These are phyloP conservation scores for Drechslerella dactyloides DNA, from an alignment of 2,329 filamentous ascomycete species.

Conservation along the genomic window DNA sequence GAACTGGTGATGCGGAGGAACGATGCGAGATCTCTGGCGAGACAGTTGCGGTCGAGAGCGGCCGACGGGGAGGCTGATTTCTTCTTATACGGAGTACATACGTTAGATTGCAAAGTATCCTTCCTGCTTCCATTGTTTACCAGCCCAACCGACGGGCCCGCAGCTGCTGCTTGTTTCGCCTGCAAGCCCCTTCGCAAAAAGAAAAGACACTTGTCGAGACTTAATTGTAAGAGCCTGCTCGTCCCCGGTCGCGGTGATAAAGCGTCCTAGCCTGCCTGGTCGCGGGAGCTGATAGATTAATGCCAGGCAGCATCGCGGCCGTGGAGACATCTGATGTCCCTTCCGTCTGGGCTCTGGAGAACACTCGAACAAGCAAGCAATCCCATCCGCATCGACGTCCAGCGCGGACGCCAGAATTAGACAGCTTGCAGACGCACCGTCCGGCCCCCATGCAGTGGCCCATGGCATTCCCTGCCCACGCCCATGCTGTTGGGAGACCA, in stretches of 20 bases:
- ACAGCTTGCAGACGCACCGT: not conserved
- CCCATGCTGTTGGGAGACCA: not conserved
- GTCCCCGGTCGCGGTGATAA: conserved; percentile 24
- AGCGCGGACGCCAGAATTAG: conserved; percentile 27
- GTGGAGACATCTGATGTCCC: too few relatives aligned
- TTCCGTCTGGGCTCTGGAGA: too few relatives aligned
- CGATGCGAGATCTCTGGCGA: conserved; percentile 4
- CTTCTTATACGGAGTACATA: too few relatives aligned
- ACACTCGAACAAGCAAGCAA: too few relatives aligned
- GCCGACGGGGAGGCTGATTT: conserved; percentile 8
- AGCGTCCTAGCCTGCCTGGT: too few relatives aligned
- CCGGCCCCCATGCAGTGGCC: not conserved
- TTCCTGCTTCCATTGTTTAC: too few relatives aligned
- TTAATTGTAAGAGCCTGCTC: not conserved
- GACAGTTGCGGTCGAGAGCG: conserved; percentile 14
- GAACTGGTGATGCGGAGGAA: not conserved
- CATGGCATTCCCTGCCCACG: not conserved
- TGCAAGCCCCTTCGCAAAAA: conserved; percentile 36
- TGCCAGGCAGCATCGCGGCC: too few relatives aligned
- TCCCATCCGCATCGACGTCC: too few relatives aligned
- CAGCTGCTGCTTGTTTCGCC: conserved; percentile 33
- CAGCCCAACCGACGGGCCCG: conserved; percentile 20
- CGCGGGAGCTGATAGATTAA: conserved; percentile 9
- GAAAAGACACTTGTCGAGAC: conserved; percentile 16
- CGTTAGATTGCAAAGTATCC: too few relatives aligned